Evolutionary conservation across 192 early-diverging fungal genomes (phyloP).

Genomic region (Helicostylum pulchrum): DNA sequence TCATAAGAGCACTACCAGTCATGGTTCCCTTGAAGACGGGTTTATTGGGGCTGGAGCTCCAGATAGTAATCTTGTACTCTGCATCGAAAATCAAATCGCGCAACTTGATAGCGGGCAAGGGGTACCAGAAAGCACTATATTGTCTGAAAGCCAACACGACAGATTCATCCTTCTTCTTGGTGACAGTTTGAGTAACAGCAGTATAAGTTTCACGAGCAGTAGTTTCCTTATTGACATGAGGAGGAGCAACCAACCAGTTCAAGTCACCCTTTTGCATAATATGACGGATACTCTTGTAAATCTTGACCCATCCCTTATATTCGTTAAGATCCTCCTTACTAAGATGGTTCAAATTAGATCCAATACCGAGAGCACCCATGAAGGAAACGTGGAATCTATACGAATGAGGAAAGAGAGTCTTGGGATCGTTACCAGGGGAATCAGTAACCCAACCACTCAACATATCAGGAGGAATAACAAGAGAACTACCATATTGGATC

Average conservation of each 20-base stretch:
- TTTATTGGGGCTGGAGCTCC: background rate
- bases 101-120: conserved; percentile 1
- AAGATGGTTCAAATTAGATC: conserved; percentile 2
- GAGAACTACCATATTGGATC: conserved; percentile 24
- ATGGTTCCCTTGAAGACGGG: background rate
- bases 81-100: background rate
- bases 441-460: conserved; percentile 26
- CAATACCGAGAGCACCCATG: conserved; percentile 26
- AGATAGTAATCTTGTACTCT: background rate
- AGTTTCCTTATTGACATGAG: no score
- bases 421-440: background rate
- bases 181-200: conserved; percentile 3
- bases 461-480: conserved; percentile 15
- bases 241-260: conserved; percentile 17
- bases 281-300: conserved; percentile 16
- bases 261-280: conserved; percentile 18
- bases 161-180: background rate
- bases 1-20: conserved; percentile 7
- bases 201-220: background rate
- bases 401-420: background rate
- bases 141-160: conserved; percentile 9
- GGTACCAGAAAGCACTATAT: background rate
- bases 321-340: background rate
- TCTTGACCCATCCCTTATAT: conserved; percentile 7
- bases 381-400: conserved; percentile 27